Base-by-base conservation (phyloP, 805 yeast genomes). In the Ogataea henricii region DNA sequence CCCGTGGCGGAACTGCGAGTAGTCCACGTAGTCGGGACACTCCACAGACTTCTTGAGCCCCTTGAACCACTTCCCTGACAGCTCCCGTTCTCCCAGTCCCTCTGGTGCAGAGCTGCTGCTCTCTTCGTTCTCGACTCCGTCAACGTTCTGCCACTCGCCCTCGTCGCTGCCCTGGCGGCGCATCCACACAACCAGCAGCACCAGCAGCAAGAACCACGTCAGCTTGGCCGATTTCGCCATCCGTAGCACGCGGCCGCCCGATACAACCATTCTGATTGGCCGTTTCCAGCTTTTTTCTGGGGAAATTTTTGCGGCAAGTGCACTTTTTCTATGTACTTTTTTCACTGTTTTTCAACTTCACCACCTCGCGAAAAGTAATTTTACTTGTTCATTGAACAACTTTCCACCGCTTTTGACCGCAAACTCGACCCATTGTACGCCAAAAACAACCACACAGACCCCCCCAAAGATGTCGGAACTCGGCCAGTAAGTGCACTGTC, bases 11-110 rank as follows among this genome's bases (percentile, higher is more conserved):
- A 46, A 50, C 46, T 74, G 63, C 0, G 94, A 76, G 60, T 85
- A 88, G 0, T 74, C 77, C 17, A 76, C 76, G 62, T 88, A 88
- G 48, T 80, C 79, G 1, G 82, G 82, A 62, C 96, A 88, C 14
- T 38, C 48, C 30, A 38, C 16, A 1, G 53, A 33, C 30, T 38
- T 40, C 22, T 45, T 51, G 39, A 42, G 22, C 2, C 62, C 60
- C 35, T 59, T 59, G 32, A 60, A 59, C 64, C 64, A 59, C 39
- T 25, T 29, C 21, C 14, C 32, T 29, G 43, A 32, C 21, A 21
- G 10, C 4, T 40, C 40, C 6, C 37, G 34, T 26, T 36, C 50
- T 45, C 40, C 23, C 20, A 20, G 27, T 18, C 13, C 4, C 16
- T 30, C 29, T 6, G 26, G 9, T 9, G 26, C 9, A 9, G 26